Evolutionary conservation across 2,329 filamentous ascomycete species (phyloP), one percentile per base, ranked within the genome.

Genomic region (Ophiocordyceps sinensis): DNA sequence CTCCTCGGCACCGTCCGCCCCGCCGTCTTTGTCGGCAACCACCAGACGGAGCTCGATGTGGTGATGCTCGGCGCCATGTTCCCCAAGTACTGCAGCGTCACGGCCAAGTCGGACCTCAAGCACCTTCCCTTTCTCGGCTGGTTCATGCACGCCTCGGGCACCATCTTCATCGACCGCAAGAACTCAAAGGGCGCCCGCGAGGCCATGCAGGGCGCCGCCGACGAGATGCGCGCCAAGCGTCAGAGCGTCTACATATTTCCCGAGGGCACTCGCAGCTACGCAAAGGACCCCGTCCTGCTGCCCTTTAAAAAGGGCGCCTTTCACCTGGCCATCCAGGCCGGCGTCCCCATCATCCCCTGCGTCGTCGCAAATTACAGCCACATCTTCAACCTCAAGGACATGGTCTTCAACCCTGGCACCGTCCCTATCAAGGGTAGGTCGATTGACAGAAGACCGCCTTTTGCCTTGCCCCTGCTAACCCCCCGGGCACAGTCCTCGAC

Each of bases 281-380:
- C 83, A 43, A 77, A 82, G 52, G 79, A 88, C 41, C 84, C 91
- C 2, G 75, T 73, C 44, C 65, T 98, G 53, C 68, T 96, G 41
- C 85, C 87, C n/a, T 98, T 96, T 72, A 98, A 98, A 67, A 98
- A 98, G 70, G 91, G 91, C 44, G 91, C 89, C 37, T 98, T 98
- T 64, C 89, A 98, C 61, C 73, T 98, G 29, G 91, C 91, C 37
- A 77, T 98, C 17, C 85, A 96, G 68, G 89, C 89, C 2, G 83
- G 86, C 49, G 91, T 95, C 6, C 88, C 88, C 23, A 85, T 98
- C 52, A 81, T 98, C 4, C 91, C 91, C 0, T 73, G 93, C 30
- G 81, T 87, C 37, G 75, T 77, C 28, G 82, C 83, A 57, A 88
- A 87, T 63, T 89, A 89, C 60, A 79, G 79, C 51, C 75, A 86